Conservation (phyloP, 1,284 basidiomycete genomes). For the Grifola frondosa region DNA sequence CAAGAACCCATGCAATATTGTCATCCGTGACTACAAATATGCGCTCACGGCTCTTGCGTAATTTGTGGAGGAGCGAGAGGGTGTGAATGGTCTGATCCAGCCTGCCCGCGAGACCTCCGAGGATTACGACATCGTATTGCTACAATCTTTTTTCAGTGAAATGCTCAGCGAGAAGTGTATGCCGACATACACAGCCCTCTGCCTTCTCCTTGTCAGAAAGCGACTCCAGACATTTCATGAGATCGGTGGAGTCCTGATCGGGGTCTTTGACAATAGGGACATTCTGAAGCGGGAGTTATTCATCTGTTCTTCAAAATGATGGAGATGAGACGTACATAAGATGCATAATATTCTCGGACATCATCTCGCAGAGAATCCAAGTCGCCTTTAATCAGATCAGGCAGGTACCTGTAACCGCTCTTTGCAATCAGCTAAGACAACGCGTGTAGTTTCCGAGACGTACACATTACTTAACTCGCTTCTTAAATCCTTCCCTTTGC, state of each 20-base stretch:
- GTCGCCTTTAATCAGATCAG: conserved; percentile 91
- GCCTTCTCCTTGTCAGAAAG: conserved; percentile 54
- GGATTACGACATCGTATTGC: conserved; percentile 73
- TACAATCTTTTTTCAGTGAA: conserved; percentile 7
- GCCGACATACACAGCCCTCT: conserved; percentile 31
- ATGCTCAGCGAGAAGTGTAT: conserved; percentile 29
- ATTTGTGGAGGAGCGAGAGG: conserved; percentile 81
- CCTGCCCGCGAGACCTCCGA: conserved; percentile 89
- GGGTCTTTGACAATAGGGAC: conserved; percentile 68
- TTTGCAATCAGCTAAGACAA: neutral
- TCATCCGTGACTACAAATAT: conserved; percentile 85
- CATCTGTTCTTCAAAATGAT: too few relatives aligned
- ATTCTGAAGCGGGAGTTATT: too few relatives aligned
- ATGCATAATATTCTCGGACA: conserved; percentile 69
- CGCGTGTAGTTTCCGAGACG: conserved; percentile 3
- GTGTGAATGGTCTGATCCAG: conserved; percentile 95
- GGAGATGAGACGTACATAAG: conserved; percentile 40
- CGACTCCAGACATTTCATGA: conserved; percentile 86
- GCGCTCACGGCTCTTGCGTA: conserved; percentile 60
- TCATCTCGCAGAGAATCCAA: conserved; percentile 84
- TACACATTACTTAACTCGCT: too few relatives aligned
- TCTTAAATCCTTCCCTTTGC: conserved; percentile 27
- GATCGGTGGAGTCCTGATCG: conserved; percentile 87
- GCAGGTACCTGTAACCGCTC: conserved; percentile 54
- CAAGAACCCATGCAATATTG: conserved; percentile 86